A percentile compares a stretch with the other conserved stretches of the same genome.
Conservation (phyloP, 176 grass and related monocot genomes). For the Chrysopogon serrulatus region DNA sequence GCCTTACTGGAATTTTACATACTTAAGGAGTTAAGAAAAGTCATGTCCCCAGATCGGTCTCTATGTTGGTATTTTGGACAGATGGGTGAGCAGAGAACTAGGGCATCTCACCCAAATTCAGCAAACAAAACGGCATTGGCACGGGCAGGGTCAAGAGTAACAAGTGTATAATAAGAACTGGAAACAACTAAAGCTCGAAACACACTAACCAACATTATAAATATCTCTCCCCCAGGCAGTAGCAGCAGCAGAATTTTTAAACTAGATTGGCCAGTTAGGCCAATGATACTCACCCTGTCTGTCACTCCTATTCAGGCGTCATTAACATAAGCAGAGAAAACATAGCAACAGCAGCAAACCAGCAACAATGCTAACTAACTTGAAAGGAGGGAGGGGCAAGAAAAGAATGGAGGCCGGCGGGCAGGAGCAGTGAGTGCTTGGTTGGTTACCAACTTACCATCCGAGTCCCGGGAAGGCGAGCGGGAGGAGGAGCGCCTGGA, state of each 20-base stretch:
- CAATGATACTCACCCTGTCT: neutral
- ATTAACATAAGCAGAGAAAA: neutral
- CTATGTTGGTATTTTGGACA: neutral
- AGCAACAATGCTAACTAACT: neutral
- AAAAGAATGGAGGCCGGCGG: neutral
- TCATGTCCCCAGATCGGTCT: neutral
- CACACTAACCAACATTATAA: neutral
- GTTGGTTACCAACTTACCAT: conserved; percentile 44
- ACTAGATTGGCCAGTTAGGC: neutral
- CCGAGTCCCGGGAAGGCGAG: conserved; percentile 78
- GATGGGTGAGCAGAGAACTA: neutral
- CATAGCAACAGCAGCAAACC: neutral
- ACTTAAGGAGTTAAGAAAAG: neutral
- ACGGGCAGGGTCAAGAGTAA: neutral
- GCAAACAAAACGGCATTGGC: neutral
- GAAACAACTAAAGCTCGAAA: neutral
- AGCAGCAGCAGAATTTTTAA: neutral
- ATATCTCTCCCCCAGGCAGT: neutral
- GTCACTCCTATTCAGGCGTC: neutral
- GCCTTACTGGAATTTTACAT: neutral
- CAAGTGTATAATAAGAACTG: neutral
- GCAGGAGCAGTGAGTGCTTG: neutral
- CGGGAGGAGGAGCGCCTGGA: conserved; percentile 96
- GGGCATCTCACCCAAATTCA: neutral
- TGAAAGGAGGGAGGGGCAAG: too few species aligned